phyloP scores from a whole-genome alignment of 192 early-diverging fungal genomes.

The Spizellomyces sp. region DNA sequence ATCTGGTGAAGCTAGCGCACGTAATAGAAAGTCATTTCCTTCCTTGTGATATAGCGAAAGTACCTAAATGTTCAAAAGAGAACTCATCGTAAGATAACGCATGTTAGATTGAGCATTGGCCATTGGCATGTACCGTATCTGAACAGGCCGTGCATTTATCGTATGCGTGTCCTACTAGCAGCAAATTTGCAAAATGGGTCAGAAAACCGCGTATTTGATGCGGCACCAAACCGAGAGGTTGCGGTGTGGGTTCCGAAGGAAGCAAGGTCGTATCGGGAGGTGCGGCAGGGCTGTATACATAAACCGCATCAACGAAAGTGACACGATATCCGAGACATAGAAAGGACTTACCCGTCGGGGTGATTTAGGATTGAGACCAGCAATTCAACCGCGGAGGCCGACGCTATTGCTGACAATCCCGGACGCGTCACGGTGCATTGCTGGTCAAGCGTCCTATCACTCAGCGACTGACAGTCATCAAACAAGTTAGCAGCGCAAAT shows the following conservation, averaged over 20 bases:
- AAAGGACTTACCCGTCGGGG: slow-evolving; percentile 58
- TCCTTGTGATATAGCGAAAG: slow-evolving; percentile 64
- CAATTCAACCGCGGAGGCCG: slow-evolving; percentile 87
- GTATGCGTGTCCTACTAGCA: slow-evolving; percentile 83
- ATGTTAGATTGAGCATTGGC: not conserved
- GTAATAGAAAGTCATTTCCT: slow-evolving; percentile 75
- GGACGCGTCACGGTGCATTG: slow-evolving; percentile 98
- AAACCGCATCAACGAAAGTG: not conserved
- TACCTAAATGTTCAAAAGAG: slow-evolving; percentile 25
- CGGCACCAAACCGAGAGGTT: slow-evolving; percentile 73
- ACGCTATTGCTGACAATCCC: slow-evolving; percentile 88
- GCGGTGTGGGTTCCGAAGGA: slow-evolving; percentile 41
- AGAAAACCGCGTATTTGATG: slow-evolving; percentile 97
- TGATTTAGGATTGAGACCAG: slow-evolving; percentile 88
- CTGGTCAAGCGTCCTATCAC: slow-evolving; percentile 93
- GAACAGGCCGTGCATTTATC: slow-evolving; percentile 94
- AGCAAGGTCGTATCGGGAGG: slow-evolving; percentile 45
- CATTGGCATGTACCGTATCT: slow-evolving; percentile 39
- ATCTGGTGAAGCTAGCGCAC: slow-evolving; percentile 71
- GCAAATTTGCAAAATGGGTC: slow-evolving; percentile 78
- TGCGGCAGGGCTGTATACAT: slow-evolving; percentile 50
- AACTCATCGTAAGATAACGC: not conserved
- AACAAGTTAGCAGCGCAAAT: slow-evolving; percentile 1
- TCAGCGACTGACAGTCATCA: slow-evolving; percentile 63
- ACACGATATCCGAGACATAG: not conserved